phyloP scores from a whole-genome alignment of 176 grass and related monocot genomes.

The Poa pratensis region DNA sequence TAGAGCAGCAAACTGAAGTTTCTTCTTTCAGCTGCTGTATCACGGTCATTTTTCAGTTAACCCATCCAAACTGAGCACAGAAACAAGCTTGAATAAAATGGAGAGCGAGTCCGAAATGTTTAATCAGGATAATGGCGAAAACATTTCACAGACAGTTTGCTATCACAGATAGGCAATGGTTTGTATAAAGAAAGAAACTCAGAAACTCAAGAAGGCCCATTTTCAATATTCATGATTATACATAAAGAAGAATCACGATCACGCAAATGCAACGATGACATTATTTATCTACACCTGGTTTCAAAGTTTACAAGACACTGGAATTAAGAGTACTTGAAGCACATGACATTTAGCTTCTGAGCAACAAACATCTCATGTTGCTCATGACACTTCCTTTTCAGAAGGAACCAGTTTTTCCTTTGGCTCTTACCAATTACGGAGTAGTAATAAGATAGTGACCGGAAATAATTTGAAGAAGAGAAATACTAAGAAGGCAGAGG shows the following conservation, averaged over 20 bases:
- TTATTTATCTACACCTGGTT: slow-evolving; percentile 14
- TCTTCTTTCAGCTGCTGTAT: too few relatives aligned
- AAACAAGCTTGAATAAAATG: too few relatives aligned
- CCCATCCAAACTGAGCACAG: too few relatives aligned
- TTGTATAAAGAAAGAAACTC: not conserved
- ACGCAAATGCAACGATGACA: slow-evolving; percentile 1
- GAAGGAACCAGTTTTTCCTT: too few relatives aligned
- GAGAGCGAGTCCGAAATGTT: not conserved
- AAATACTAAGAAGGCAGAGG: too few relatives aligned
- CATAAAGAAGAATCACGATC: slow-evolving; percentile 21
- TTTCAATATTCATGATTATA: not conserved
- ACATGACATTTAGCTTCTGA: slow-evolving; percentile 39
- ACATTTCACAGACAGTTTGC: not conserved
- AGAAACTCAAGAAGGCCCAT: not conserved
- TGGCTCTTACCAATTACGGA: too few relatives aligned
- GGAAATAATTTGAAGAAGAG: too few relatives aligned
- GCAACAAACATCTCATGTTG: not conserved
- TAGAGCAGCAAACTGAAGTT: too few relatives aligned
- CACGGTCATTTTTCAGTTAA: too few relatives aligned
- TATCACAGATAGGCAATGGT: not conserved
- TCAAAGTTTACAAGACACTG: not conserved
- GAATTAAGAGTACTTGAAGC: not conserved
- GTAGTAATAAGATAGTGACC: too few relatives aligned
- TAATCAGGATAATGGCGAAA: not conserved
- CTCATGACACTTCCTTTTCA: not conserved